phyloP scores from a whole-genome alignment of 2,329 filamentous ascomycete species.

The Coniella lustricola region DNA sequence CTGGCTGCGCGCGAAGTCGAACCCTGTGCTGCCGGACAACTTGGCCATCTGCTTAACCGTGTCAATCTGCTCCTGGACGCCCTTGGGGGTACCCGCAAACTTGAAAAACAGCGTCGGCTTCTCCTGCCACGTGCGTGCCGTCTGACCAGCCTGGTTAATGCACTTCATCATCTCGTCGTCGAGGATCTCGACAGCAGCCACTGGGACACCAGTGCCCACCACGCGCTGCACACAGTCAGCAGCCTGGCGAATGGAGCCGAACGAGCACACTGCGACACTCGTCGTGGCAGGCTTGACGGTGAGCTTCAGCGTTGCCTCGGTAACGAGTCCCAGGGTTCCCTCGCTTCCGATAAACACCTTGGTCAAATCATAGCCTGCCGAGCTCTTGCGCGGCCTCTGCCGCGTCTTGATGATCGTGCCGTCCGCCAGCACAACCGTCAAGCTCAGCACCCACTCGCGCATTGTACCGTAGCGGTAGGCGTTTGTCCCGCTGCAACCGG shows the following conservation, averaged over 20 bases:
- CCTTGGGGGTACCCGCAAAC: constrained; percentile 62
- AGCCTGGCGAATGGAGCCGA: constrained; percentile 56
- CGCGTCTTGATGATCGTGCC: constrained; percentile 79
- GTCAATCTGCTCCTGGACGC: constrained; percentile 72
- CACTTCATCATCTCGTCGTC: constrained; percentile 83
- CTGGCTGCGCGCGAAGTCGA: constrained; percentile 67
- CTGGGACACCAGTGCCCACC: constrained; percentile 71
- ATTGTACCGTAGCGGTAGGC: constrained; percentile 81
- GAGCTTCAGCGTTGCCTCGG: constrained; percentile 83
- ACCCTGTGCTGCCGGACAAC: constrained; percentile 55
- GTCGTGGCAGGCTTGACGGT: constrained; percentile 73
- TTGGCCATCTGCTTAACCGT: constrained; percentile 60
- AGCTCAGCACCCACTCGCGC: constrained; percentile 77
- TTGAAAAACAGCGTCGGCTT: constrained; percentile 79
- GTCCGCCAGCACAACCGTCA: constrained; percentile 78
- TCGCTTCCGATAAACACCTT: constrained; percentile 86
- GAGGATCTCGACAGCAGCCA: constrained; percentile 87
- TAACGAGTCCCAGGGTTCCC: constrained; percentile 84
- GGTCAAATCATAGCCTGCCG: constrained; percentile 86
- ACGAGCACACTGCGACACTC: constrained; percentile 67
- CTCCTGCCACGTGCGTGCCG: constrained; percentile 61
- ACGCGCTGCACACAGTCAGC: constrained; percentile 75
- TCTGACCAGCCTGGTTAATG: constrained; percentile 60
- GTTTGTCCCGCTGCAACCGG: constrained; percentile 65
- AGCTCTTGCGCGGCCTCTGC: constrained; percentile 54